Base-by-base conservation (phyloP, 495 filamentous ascomycete genomes). In the Tuber melanosporum region DNA sequence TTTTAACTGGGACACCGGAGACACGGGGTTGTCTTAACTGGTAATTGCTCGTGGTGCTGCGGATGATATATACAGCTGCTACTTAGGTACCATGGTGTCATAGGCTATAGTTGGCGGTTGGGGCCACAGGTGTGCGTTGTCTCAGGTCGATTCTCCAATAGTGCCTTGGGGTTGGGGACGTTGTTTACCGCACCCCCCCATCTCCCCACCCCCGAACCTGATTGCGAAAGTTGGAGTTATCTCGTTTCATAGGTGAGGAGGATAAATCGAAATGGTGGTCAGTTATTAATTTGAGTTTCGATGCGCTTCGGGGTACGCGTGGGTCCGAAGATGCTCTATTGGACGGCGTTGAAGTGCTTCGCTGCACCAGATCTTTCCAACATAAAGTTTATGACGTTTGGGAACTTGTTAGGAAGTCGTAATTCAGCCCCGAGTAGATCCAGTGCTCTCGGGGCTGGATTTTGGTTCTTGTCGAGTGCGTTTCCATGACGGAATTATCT, bases 401-500 rank as follows among this genome's bases (percentile, higher is more conserved):
- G 88, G 79, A 89, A 89, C 66, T 90, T 90, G 73, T 77, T 0
- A 84, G 83, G 85, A 87, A 90, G 79, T 89, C 87, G 32, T 32
- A 32, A 77, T 89, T 89, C 1, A 84, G 84, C 0, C 82, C 88
- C 87, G 86, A 89, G 83, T 88, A 89, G 77, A 88, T 85, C n/a
- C 85, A 84, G 79, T 89, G 85, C 76, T 90, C 85, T 1, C 82
- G 85, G 1, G 87, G 87, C 26, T 86, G 84, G 3, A 87, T 32
- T 78, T 3, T 88, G 86, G 44, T 86, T 86, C 15, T 85, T 85
- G 45, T 87, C 86, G 1, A 78, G 84, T 12, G 83, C 84, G 71
- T 85, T 78, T n/a, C 88, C 88, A 77, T 87, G 88, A 26, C 83
- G 84, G 77, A 87, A 90, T 76, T 90, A 88, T 6, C 88, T 88